Conservation (phyloP, 352 stramenopile species). For the Pythium pyrilobum region DNA sequence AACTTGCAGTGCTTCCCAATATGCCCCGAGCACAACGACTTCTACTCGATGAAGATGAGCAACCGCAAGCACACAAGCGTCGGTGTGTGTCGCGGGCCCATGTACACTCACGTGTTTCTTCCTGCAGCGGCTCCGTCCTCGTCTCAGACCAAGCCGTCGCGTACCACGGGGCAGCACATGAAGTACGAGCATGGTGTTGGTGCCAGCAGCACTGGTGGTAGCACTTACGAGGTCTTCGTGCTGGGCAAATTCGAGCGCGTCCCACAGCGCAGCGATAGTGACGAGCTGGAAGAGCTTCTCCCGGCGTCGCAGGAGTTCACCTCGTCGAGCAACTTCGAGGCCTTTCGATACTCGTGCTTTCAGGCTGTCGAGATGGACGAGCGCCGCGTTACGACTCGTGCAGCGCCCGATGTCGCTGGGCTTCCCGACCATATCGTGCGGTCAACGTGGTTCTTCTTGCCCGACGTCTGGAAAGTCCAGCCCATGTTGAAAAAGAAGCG, state of each 20-base stretch:
- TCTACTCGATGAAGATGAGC: constrained; percentile 89
- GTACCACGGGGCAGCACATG: constrained; percentile 39
- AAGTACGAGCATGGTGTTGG: constrained; percentile 45
- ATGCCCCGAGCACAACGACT: constrained; percentile 84
- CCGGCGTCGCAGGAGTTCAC: constrained; percentile 35
- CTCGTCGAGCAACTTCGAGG: constrained; percentile 47
- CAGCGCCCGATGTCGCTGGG: constrained; percentile 6
- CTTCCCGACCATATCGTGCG: constrained; percentile 26
- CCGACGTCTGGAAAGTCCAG: constrained; percentile 86
- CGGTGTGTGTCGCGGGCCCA: constrained; percentile 69
- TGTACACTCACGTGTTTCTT: constrained; percentile 73
- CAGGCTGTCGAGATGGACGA: constrained; percentile 81
- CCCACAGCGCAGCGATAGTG: constrained; percentile 52
- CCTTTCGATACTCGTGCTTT: constrained; percentile 77
- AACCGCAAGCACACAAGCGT: constrained; percentile 84
- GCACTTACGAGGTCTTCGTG: constrained; percentile 58
- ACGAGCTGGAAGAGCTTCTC: constrained; percentile 34
- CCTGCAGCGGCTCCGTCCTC: constrained; percentile 21
- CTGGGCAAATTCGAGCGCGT: constrained; percentile 78
- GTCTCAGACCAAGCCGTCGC: constrained; percentile 8
- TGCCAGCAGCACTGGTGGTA: constrained; percentile 31
- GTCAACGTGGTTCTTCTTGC: constrained; percentile 84
- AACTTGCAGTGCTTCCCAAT: constrained; percentile 87
- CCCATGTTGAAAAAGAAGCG: constrained; percentile 88
- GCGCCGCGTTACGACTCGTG: constrained; percentile 29